Conservation (phyloP, 805 yeast species). For the Candida coleopterorum region DNA sequence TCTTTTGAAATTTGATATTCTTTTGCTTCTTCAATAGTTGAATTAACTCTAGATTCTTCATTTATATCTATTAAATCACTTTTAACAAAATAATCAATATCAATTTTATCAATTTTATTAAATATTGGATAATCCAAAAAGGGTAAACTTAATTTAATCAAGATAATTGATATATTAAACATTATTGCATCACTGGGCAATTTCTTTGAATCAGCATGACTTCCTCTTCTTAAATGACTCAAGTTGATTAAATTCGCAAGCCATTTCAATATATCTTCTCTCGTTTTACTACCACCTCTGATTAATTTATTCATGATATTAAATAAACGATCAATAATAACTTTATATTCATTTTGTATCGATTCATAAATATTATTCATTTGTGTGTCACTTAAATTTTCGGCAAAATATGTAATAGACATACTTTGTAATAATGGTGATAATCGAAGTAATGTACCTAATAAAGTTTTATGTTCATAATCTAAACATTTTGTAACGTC, state of each 20-base stretch:
- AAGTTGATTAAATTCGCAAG: slow-evolving; percentile 71
- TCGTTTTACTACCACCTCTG: slow-evolving; percentile 63
- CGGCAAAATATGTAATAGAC: slow-evolving; percentile 42
- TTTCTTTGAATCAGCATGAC: slow-evolving; percentile 64
- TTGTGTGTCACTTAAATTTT: slow-evolving; percentile 28
- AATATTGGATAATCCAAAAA: slow-evolving; percentile 62
- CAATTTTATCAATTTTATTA: slow-evolving; percentile 72
- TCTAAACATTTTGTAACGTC: slow-evolving; percentile 40
- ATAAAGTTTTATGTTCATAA: slow-evolving; percentile 56
- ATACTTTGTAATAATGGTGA: slow-evolving; percentile 65
- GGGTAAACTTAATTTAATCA: slow-evolving; percentile 75
- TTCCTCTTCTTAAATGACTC: slow-evolving; percentile 84
- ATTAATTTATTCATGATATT: slow-evolving; percentile 67
- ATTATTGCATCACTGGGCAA: slow-evolving; percentile 78
- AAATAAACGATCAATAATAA: slow-evolving; percentile 59
- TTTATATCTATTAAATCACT: slow-evolving; percentile 53
- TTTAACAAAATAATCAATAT: slow-evolving; percentile 60
- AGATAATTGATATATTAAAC: slow-evolving; percentile 65
- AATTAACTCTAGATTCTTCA: slow-evolving; percentile 80
- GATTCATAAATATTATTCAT: slow-evolving; percentile 51
- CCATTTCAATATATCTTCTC: slow-evolving; percentile 61
- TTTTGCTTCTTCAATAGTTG: slow-evolving; percentile 67
- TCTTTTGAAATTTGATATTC: slow-evolving; percentile 45
- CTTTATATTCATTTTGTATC: slow-evolving; percentile 58
- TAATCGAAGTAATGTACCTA: slow-evolving; percentile 73